Conservation (phyloP, 2,329 filamentous ascomycete genomes). For the Sclerotinia trifoliorum region DNA sequence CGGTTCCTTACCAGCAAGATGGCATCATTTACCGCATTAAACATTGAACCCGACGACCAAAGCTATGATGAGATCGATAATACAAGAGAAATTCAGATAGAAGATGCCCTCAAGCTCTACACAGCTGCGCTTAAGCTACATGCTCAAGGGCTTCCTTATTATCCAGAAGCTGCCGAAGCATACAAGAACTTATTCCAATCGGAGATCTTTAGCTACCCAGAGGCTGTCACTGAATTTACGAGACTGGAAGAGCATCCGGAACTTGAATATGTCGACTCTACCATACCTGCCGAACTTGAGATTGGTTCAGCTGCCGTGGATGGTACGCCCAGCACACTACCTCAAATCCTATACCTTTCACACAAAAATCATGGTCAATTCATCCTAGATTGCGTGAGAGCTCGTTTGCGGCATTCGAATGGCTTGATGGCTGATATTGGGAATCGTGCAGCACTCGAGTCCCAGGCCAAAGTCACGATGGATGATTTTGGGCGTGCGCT, state of each 20-base stretch:
- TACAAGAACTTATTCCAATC: slow-evolving; percentile 85
- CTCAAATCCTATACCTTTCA: slow-evolving; percentile 86
- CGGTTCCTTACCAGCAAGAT: background rate
- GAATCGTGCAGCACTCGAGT: slow-evolving; percentile 39
- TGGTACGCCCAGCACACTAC: slow-evolving; percentile 73
- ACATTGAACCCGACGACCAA: slow-evolving; percentile 89
- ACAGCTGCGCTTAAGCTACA: slow-evolving; percentile 89
- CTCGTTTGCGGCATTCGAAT: slow-evolving; percentile 47
- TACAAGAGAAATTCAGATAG: slow-evolving; percentile 92
- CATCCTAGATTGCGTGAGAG: slow-evolving; percentile 69
- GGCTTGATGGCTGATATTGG: slow-evolving; percentile 39
- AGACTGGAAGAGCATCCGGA: slow-evolving; percentile 61
- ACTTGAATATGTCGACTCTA: slow-evolving; percentile 48
- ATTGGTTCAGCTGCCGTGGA: slow-evolving; percentile 64
- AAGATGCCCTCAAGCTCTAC: slow-evolving; percentile 93
- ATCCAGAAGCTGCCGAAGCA: slow-evolving; percentile 72
- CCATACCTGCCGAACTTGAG: slow-evolving; percentile 52
- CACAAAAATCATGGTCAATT: slow-evolving; percentile 97
- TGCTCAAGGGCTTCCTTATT: slow-evolving; percentile 76
- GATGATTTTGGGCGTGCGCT: slow-evolving; percentile 58
- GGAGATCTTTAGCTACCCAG: slow-evolving; percentile 90
- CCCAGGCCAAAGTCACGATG: slow-evolving; percentile 46
- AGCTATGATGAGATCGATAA: slow-evolving; percentile 90
- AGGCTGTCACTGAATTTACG: slow-evolving; percentile 81
- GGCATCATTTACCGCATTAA: slow-evolving; percentile 73